Evolutionary conservation across 768 basidiomycete species (phyloP), one percentile per base, ranked within the genome.

Genomic region (Serpula lacrymans): DNA sequence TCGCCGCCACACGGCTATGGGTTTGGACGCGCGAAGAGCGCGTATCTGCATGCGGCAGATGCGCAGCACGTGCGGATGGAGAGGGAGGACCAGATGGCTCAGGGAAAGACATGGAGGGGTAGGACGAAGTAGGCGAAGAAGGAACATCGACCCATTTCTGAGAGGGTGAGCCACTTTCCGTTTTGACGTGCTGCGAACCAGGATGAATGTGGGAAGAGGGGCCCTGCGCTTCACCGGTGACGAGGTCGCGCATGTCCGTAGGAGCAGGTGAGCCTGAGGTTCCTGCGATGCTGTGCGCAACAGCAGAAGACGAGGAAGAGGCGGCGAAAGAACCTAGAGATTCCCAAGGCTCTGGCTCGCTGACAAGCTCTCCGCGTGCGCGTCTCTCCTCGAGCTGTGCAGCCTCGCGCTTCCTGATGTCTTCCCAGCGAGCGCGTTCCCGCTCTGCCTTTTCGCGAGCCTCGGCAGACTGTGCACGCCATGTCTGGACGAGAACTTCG

Each of bases 41-140:
- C n/a, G 46, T 28, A n/a, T 50, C 41, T 45, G 59, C 50, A 23
- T 45, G 46, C 37, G 53, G 46, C 40, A 60, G 43, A 40, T 55
- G 2, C 38, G 46, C 46, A 28, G 49, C 53, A 7, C 47, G 63
- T 21, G 42, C 47, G 4, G 58, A 57, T 7, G 70, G 75, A 4
- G 72, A 72, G 9, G 78, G 72, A 1, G 76, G 70, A 39, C 72
- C 72, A 26, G 72, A 74, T 17, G 74, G 73, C 43, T 80, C 84
- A 6, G 84, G 84, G 60, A 81, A 84, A 20, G 83, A 75, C 67
- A 87, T 68, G 46, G 89, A 90, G n/a, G 88, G 88, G 59, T 77
- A 86, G 4, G 88, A 91, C 1, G 74, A 69, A 9, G 72, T 70
- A 24, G 71, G 58, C 1, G 74, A 77, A 17, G 76, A 75, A 33